Percentiles rank a stretch among this genome's conserved stretches.
Evolutionary conservation across 257 asterid species (phyloP).

Genomic region (Nicotiana obtusifolia): DNA sequence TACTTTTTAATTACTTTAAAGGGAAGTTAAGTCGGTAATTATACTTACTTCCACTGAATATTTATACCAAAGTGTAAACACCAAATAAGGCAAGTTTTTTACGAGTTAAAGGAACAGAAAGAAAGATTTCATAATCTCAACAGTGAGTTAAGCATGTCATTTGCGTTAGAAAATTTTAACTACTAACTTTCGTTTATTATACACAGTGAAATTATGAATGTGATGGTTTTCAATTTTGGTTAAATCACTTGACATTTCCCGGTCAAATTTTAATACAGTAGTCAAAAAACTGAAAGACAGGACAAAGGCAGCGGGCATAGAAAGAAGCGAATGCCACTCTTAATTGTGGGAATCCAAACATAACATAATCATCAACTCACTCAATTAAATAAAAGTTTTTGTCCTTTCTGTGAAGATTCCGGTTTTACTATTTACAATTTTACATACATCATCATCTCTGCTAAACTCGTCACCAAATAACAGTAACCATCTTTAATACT

Average conservation of each 20-base stretch:
- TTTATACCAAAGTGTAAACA: too few species aligned
- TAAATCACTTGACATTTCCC: background rate
- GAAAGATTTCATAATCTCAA: too few species aligned
- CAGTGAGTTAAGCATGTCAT: too few species aligned
- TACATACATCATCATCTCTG: background rate
- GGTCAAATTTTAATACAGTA: background rate
- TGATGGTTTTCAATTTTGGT: background rate
- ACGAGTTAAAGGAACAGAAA: too few species aligned
- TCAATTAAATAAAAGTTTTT: background rate
- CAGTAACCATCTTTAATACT: background rate
- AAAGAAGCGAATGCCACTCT: constrained; percentile 32
- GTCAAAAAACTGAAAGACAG: background rate
- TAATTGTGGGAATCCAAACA: background rate
- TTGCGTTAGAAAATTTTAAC: too few species aligned
- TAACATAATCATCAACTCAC: constrained; percentile 10
- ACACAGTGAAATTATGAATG: too few species aligned
- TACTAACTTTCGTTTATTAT: too few species aligned
- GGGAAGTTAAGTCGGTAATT: too few species aligned
- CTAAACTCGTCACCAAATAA: background rate
- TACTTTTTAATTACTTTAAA: too few species aligned
- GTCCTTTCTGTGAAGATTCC: background rate
- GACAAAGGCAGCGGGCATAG: constrained; percentile 14
- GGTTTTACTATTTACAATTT: too few species aligned
- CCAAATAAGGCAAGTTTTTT: too few species aligned
- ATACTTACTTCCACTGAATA: too few species aligned